Evolutionary conservation across 1,284 basidiomycete species (phyloP).

Genomic region (Moesziomyces aphidis): DNA sequence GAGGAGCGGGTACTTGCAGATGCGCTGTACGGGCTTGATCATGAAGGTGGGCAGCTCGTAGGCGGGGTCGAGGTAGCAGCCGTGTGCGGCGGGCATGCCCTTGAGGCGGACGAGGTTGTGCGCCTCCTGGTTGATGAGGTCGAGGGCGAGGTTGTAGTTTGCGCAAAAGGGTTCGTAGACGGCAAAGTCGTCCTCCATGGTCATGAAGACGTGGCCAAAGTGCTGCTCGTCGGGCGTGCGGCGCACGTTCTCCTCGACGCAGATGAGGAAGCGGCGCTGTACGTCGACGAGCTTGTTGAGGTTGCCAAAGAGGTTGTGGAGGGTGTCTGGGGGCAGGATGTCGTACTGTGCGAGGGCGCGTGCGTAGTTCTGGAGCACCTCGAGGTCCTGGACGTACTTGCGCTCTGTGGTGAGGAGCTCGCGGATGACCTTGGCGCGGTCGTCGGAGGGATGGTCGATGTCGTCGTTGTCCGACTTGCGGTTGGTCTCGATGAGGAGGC

Average conservation of each 20-base stretch:
- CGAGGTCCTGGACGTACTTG: slow-evolving; percentile 97
- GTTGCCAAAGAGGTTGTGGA: slow-evolving; percentile 94
- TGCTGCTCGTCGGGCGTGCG: slow-evolving; percentile 74
- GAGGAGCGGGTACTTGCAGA: slow-evolving; percentile 80
- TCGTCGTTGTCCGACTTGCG: slow-evolving; percentile 66
- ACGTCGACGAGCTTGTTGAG: slow-evolving; percentile 96
- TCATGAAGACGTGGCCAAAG: slow-evolving; percentile 70
- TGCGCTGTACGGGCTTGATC: slow-evolving; percentile 81
- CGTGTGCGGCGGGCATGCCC: slow-evolving; percentile 56
- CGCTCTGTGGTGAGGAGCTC: slow-evolving; percentile 94
- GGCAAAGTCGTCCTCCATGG: slow-evolving; percentile 78
- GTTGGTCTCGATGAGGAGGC: slow-evolving; percentile 74
- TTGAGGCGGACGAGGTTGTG: slow-evolving; percentile 51
- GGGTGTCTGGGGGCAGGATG: slow-evolving; percentile 90
- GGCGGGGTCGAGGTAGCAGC: slow-evolving; percentile 68
- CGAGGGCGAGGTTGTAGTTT: slow-evolving; percentile 78
- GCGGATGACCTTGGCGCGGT: slow-evolving; percentile 81
- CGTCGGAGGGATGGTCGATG: slow-evolving; percentile 69
- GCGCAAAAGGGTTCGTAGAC: slow-evolving; percentile 96
- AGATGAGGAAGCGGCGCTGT: slow-evolving; percentile 94
- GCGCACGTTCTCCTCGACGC: slow-evolving; percentile 75
- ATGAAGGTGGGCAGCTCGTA: slow-evolving; percentile 85
- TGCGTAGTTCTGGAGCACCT: slow-evolving; percentile 78
- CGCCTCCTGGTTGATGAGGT: slow-evolving; percentile 76
- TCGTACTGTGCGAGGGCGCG: slow-evolving; percentile 78